These are phyloP conservation scores for Phytophthora constricta DNA, from an alignment of 352 stramenopile species.

Conservation along the genomic window DNA sequence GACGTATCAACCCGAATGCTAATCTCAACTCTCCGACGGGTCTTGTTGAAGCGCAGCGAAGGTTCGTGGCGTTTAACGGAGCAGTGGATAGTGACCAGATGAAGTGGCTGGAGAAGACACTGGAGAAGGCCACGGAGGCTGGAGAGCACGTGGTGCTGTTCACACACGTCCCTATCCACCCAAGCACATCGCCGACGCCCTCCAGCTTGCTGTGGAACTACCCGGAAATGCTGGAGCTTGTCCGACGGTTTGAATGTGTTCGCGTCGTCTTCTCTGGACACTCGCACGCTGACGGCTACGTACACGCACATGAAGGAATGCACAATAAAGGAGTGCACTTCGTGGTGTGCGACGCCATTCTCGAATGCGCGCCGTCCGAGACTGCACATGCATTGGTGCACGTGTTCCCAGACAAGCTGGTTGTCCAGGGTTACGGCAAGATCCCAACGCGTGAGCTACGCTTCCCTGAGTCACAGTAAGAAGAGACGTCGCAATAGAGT, in stretches of 20 bases:
- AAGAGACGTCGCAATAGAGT: slow-evolving; percentile 1
- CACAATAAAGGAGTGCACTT: slow-evolving; percentile 65
- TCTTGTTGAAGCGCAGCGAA: slow-evolving; percentile 44
- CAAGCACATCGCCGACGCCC: slow-evolving; percentile 35
- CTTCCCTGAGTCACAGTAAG: slow-evolving; percentile 31
- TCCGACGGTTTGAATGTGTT: slow-evolving; percentile 55
- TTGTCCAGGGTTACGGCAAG: slow-evolving; percentile 67
- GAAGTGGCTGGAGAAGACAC: slow-evolving; percentile 52
- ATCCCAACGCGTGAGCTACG: slow-evolving; percentile 61
- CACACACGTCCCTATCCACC: slow-evolving; percentile 74
- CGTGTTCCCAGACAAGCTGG: slow-evolving; percentile 57
- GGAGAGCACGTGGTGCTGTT: slow-evolving; percentile 74
- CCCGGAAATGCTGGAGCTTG: slow-evolving; percentile 57
- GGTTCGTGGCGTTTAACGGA: slow-evolving; percentile 85
- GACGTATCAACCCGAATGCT: slow-evolving; percentile 66
- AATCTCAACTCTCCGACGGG: slow-evolving; percentile 77
- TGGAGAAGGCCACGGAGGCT: slow-evolving; percentile 35
- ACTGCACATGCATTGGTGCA: slow-evolving; percentile 70
- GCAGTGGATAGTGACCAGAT: slow-evolving; percentile 68
- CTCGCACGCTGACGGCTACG: slow-evolving; percentile 67
- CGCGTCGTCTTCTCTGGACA: slow-evolving; percentile 78
- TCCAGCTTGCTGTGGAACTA: slow-evolving; percentile 84
- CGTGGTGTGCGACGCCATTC: slow-evolving; percentile 69
- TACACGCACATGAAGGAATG: slow-evolving; percentile 36
- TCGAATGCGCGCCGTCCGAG: slow-evolving; percentile 68